Base-by-base conservation (phyloP, 495 filamentous ascomycete species). In the Tuber indicum region DNA sequence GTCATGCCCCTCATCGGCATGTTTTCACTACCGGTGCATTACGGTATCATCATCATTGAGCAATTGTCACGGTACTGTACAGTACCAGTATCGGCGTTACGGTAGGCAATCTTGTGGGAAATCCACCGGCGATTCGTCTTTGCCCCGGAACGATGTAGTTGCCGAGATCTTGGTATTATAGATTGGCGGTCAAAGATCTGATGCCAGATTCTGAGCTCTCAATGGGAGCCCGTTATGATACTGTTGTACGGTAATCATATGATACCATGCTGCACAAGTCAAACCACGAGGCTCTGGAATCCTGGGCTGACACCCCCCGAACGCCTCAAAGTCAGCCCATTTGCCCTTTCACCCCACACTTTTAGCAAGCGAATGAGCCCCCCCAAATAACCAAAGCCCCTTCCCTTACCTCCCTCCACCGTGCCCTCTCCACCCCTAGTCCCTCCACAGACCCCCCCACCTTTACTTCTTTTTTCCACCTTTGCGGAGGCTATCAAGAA, bases 261-360 rank as follows among this genome's bases (percentile, higher is more conserved):
- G 8, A 26, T 26, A 21, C 32, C 41, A 45, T 79, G 66, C 77
- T 78, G 74, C 77, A 76, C 73, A 74, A 80, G 70, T 66, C 69
- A 72, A 79, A 76, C 74, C 70, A 47, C 66, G 70, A 46, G 62
- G 21, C 26, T 39, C 42, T 43, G 58, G n/a, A 41, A 69, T 72
- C 45, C 45, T 41, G 71, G 58, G 74, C 49, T 62, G 70, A 49
- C 46, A 44, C 41, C n/a, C 52, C 77, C 73, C 71, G n/a, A n/a
- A 70, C 73, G 66, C 45, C 73, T 42, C 58, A 75, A 76, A 76
- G 62, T 62, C 52, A n/a, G n/a, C 52, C 52, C 52, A 62, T 62
- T 62, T 70, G 39, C 77, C 72, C 77, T 66, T 76, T 72, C 77
- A 36, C 46, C 39, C 72, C 42, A 58, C 45, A 75, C 41, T 52